Base-by-base conservation (phyloP, 805 yeast genomes). In the Spathaspora boniae region DNA sequence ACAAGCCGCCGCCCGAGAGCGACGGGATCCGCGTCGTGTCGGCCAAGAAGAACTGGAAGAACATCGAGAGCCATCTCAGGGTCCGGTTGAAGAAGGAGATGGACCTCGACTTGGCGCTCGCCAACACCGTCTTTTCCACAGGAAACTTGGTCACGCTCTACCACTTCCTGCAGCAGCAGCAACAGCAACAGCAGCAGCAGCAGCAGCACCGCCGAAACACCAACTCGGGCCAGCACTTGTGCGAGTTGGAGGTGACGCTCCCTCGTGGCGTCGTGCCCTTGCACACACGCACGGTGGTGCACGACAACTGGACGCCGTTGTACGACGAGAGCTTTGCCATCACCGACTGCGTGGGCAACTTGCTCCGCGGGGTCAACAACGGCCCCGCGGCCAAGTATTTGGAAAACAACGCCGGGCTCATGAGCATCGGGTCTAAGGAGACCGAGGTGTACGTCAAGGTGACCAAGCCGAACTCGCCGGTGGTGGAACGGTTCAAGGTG, bases 301-400 rank as follows among this genome's bases (percentile, higher is more conserved):
- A 33, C 26, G 71, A 66, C 36, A 48, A 53, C 23, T 64, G 70
- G 68, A 58, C 62, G 0, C 52, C 60, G 5, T 48, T 68, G 25
- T 47, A 53, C 31, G 47, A 45, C 5, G 45, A 42, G 5, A 52
- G 51, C 20, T 59, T 76, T 34, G 40, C 47, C 4, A 62, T 82
- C 34, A 76, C 86, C 0, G 53, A 62, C 3, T 65, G 65, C 37
- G 64, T 68, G 4, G 82, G 80, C 7, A 82, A 82, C 51, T 63
- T 82, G 53, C 61, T 82, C 43, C 78, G 80, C 51, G 46, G 67
- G 5, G 69, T 82, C 40, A 72, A 82, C 47, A 56, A 60, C 17
- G 48, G 57, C 35, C 69, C 86, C 0, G 86, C 88, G 0, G 72
- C 87, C 0, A 64, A 67, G 22, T 74, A 55, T 41, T 56, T 82